phyloP scores from a whole-genome alignment of 139 green algal species.

The Chlorella sp. region DNA sequence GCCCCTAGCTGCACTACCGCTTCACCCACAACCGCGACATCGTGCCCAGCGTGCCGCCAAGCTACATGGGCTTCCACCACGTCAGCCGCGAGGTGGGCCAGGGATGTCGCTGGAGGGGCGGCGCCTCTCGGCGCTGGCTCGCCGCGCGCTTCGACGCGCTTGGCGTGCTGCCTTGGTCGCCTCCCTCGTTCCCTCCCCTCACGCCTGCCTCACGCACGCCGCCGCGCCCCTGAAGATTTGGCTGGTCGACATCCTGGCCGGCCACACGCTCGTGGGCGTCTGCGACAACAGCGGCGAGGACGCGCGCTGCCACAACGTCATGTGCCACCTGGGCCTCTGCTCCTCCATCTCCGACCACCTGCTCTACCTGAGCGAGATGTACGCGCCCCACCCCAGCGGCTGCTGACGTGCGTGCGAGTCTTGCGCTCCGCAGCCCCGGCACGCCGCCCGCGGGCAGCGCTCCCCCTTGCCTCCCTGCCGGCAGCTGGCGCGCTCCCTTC shows the following conservation, averaged over 20 bases:
- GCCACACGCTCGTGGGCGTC: conserved; percentile 45
- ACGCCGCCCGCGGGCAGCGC: too few species aligned
- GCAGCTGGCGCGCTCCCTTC: too few species aligned
- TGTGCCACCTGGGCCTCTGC: conserved; percentile 85
- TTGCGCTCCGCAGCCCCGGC: too few species aligned
- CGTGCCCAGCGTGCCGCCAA: conserved; percentile 78
- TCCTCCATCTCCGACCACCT: conserved; percentile 81
- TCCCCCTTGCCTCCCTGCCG: too few species aligned
- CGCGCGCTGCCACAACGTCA: conserved; percentile 78
- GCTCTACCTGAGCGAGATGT: conserved; percentile 74
- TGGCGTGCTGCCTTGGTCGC: not conserved
- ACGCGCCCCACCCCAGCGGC: conserved; percentile 44
- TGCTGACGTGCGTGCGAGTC: too few species aligned
- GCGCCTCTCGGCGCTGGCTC: too few species aligned
- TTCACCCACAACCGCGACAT: conserved; percentile 92
- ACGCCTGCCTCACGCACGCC: not conserved
- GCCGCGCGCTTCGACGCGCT: not conserved
- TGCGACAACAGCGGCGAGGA: conserved; percentile 86
- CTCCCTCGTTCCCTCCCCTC: not conserved
- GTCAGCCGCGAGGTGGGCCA: conserved; percentile 53
- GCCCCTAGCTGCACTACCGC: conserved; percentile 54
- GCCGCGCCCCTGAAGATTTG: conserved; percentile 47
- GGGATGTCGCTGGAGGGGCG: too few species aligned
- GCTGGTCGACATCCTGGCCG: conserved; percentile 60
- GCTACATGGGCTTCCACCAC: conserved; percentile 78